A percentile compares a stretch with the other conserved stretches of the same genome.
Conservation (phyloP, 116 monocot genomes). For the Papilionanthe hybrid region DNA sequence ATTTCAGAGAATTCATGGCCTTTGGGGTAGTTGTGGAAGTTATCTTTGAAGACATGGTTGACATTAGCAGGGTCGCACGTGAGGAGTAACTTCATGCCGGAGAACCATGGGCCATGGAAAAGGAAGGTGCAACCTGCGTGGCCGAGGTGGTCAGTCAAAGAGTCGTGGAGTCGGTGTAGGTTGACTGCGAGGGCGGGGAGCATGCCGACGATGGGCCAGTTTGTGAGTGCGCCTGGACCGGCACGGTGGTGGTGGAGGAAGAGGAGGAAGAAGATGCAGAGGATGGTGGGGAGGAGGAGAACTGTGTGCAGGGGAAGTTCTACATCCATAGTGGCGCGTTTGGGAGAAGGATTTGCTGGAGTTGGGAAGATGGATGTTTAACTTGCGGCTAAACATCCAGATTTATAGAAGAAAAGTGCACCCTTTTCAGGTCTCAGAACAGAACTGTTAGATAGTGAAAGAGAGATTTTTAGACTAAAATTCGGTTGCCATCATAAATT, state of each 20-base stretch:
- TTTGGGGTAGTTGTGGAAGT: slow-evolving; percentile 64
- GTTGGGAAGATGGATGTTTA: too few relatives aligned
- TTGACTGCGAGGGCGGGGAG: slow-evolving; percentile 11
- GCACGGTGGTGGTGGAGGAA: background rate
- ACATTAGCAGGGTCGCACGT: slow-evolving; percentile 55
- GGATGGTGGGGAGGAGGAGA: background rate
- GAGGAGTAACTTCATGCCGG: slow-evolving; percentile 32
- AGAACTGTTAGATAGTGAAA: too few relatives aligned
- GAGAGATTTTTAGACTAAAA: too few relatives aligned
- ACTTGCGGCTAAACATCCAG: too few relatives aligned
- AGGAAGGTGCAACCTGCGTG: slow-evolving; percentile 12
- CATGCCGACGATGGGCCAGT: background rate
- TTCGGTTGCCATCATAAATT: too few relatives aligned
- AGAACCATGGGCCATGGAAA: slow-evolving; percentile 42
- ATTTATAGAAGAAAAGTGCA: too few relatives aligned
- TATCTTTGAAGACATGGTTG: slow-evolving; percentile 46
- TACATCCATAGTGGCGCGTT: background rate
- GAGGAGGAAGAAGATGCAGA: slow-evolving; percentile 14
- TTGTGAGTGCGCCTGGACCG: background rate
- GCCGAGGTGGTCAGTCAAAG: slow-evolving; percentile 5
- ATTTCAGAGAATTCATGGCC: slow-evolving; percentile 47
- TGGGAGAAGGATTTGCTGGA: background rate
- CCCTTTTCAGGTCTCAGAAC: too few relatives aligned
- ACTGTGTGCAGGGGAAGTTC: background rate
- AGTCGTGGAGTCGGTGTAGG: slow-evolving; percentile 28